phyloP scores from a whole-genome alignment of 202 grass and related monocot species.

The Panicum virgatum region DNA sequence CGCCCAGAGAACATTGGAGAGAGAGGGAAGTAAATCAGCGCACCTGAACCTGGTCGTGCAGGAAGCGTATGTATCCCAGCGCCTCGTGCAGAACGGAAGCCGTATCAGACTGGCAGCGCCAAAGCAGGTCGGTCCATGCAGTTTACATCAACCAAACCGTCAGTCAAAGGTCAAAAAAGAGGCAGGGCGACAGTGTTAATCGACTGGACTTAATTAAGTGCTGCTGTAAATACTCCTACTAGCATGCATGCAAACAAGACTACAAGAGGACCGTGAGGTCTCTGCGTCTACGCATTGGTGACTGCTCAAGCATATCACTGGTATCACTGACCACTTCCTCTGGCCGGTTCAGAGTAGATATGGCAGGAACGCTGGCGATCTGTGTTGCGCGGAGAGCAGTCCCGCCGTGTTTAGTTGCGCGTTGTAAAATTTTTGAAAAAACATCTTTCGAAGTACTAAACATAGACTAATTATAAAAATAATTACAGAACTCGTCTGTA shows the following conservation, averaged over 20 bases:
- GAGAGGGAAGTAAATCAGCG: neutral
- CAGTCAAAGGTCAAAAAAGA: slow-evolving; percentile 52
- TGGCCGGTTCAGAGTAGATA: neutral
- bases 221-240: neutral
- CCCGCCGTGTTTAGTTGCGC: too few species aligned
- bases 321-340: neutral
- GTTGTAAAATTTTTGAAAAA: too few species aligned
- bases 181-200: neutral
- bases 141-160: slow-evolving; percentile 18
- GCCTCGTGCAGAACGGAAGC: slow-evolving; percentile 95
- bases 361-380: neutral
- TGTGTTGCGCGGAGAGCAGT: too few species aligned
- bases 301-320: too few species aligned
- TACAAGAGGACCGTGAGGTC: too few species aligned
- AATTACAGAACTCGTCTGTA: too few species aligned
- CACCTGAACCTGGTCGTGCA: slow-evolving; percentile 95
- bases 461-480: too few species aligned
- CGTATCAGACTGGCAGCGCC: slow-evolving; percentile 72
- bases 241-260: slow-evolving; percentile 16
- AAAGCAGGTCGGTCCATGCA: slow-evolving; percentile 24
- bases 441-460: too few species aligned
- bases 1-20: too few species aligned
- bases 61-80: slow-evolving; percentile 96
- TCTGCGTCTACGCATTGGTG: too few species aligned
- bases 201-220: neutral